Conservation (phyloP, 257 asterid genomes). For the Jaltomata sinuosa region DNA sequence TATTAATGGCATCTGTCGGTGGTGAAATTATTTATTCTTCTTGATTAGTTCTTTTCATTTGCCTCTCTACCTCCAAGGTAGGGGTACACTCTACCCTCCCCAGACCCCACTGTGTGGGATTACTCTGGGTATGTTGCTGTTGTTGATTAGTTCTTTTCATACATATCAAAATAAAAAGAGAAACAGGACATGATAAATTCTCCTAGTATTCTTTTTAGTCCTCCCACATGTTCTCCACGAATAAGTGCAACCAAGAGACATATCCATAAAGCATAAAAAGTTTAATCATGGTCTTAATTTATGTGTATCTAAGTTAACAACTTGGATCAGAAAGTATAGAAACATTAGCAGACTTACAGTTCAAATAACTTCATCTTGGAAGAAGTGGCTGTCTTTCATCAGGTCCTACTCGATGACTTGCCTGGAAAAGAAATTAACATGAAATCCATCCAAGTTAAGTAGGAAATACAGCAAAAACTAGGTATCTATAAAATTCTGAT, state of each 20-base stretch:
- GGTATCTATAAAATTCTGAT: not conserved
- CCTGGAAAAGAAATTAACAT: constrained; percentile 5
- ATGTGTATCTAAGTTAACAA: not conserved
- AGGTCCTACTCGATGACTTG: constrained; percentile 4
- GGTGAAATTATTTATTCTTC: not conserved
- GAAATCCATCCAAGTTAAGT: not conserved
- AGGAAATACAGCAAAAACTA: not conserved
- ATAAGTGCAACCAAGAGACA: not conserved
- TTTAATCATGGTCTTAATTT: not conserved
- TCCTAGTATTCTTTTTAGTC: not conserved
- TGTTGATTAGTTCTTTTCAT: not conserved
- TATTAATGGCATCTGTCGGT: not conserved
- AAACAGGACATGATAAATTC: not conserved
- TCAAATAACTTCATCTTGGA: constrained; percentile 2
- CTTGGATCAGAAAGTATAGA: not conserved
- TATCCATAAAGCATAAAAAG: not conserved
- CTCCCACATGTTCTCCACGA: not conserved
- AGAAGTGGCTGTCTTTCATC: constrained; percentile 13
- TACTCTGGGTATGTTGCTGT: not conserved
- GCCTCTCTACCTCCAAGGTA: too few relatives aligned
- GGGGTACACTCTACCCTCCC: not conserved
- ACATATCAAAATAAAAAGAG: not conserved
- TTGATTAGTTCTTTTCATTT: not conserved
- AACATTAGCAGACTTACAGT: not conserved
- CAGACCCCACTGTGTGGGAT: not conserved